Evolutionary conservation across 2,329 filamentous ascomycete species (phyloP).

Genomic region (Cryphonectria naterciae): DNA sequence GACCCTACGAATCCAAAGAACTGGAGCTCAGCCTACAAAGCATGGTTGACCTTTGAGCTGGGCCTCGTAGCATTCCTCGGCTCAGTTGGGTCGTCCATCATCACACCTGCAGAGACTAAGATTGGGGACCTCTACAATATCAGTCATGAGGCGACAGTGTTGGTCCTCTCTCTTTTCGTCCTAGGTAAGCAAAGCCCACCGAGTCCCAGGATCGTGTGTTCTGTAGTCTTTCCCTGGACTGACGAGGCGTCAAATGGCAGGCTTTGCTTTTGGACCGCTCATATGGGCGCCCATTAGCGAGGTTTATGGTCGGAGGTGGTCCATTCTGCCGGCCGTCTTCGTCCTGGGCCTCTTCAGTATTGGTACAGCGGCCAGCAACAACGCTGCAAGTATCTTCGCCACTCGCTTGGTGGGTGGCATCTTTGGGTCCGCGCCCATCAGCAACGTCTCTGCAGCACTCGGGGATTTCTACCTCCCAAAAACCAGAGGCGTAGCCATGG

Average conservation of each 20-base stretch:
- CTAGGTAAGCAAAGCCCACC: slow-evolving; percentile 31
- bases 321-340: slow-evolving; percentile 48
- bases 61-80: slow-evolving; percentile 54
- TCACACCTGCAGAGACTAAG: slow-evolving; percentile 48
- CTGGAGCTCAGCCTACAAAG: slow-evolving; percentile 48
- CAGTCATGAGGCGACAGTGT: slow-evolving; percentile 47
- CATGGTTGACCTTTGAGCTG: slow-evolving; percentile 52
- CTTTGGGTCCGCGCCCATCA: slow-evolving; percentile 48
- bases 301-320: slow-evolving; percentile 48
- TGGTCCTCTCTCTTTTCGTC: slow-evolving; percentile 52
- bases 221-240: not conserved
- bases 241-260: not conserved
- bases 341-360: slow-evolving; percentile 50
- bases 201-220: not conserved
- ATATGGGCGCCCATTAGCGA: slow-evolving; percentile 49
- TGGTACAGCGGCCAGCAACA: slow-evolving; percentile 43
- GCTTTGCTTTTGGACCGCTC: slow-evolving; percentile 45
- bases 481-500: slow-evolving; percentile 30
- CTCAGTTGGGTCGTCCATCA: slow-evolving; percentile 54
- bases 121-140: slow-evolving; percentile 49
- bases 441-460: slow-evolving; percentile 47
- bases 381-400: slow-evolving; percentile 39
- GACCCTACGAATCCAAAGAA: slow-evolving; percentile 52
- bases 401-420: slow-evolving; percentile 41
- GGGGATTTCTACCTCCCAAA: slow-evolving; percentile 47